Evolutionary conservation across 768 basidiomycete genomes (phyloP), one percentile per base, ranked within the genome.

Genomic region (Boletus insuetus): DNA sequence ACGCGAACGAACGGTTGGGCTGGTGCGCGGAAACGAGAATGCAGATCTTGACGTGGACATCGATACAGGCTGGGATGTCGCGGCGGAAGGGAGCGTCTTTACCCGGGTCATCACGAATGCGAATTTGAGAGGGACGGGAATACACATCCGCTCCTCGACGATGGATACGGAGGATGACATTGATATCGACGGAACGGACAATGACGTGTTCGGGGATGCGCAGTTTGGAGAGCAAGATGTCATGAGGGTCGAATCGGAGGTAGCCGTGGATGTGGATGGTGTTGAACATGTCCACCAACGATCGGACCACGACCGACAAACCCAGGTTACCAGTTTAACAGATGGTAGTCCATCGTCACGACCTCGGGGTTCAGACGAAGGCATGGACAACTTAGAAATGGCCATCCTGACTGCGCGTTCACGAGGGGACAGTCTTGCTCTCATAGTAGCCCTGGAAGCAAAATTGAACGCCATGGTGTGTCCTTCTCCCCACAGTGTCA

Each of bases 151-250:
- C 39, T 73, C 72, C 24, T 68, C 76, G n/a, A 75, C 79, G 17
- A 73, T 78, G 55, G 89, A 91, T 55, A 78, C 88, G 3, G 91
- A 93, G 31, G 89, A 87, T 17, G 90, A 91, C 44, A 76, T 92
- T 11, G 91, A 93, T 54, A 75, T 91, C 11, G 90, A 91, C 53
- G 89, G 90, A 3, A 87, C 88, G 52, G 89, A 90, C 64, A 78
- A 83, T 51, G 79, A 66, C 4, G 62, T 78, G 2, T 93, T 83
- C 63, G 90, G 90, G 1, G 79, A 81, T 17, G 77, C 80, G 1
- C 91, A 93, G 64, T 93, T 93, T 67, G 85, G 83, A 11, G 89
- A 91, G 67, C 77, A 77, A 3, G 90, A 92, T 62, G 74, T 91
- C 34, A 70, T 88, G 29, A 45, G 37, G 32, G 50, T 73, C 69